Base-by-base conservation (phyloP, 805 yeast genomes). In the Ogataea pini region DNA sequence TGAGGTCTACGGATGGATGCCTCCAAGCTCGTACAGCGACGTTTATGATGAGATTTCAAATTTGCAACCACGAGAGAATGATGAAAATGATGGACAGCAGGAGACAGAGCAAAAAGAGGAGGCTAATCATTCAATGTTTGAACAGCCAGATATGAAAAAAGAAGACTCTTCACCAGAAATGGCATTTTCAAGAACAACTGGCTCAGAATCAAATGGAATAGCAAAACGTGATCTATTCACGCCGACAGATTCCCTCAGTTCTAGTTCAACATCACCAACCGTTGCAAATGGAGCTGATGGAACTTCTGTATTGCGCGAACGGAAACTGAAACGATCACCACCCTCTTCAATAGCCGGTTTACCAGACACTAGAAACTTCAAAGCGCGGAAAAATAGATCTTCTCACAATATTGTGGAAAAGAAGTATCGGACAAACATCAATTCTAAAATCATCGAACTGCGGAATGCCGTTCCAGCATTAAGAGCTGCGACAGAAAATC, bases 331-430 rank as follows among this genome's bases (percentile, higher is more conserved):
- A 13, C 10, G n/a, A 17, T 8, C n/a, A 28, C 8, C 32, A 25
- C 4, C 31, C 4, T 8, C 31, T 12, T 28, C 31, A 28, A 28
- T 28, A 5, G 19, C 44, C 3, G 45, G 28, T 1, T 7, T 33
- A 14, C 18, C 34, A 1, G 37, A 48, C 31, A 31, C 57, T 1
- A 63, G 72, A 20, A 10, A 32, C 16, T 44, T 70, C 4, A 80
- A 79, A 55, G 78, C 80, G 2, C 73, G 69, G 51, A 72, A 72
- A 49, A 77, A 77, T 47, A 77, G 84, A 65, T 74, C 83, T 1
- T 77, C 88, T 7, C 95, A 87, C 67, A 87, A 86, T 60, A 80
- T 85, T 73, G 83, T 87, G 56, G 95, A 88, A 62, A 86, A 86
- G 68, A 83, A 85, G 60, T 88, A 88, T 66, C 68, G 95, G 56